phyloP scores from a whole-genome alignment of 2,329 filamentous ascomycete species.

The Penicillium frequentans region DNA sequence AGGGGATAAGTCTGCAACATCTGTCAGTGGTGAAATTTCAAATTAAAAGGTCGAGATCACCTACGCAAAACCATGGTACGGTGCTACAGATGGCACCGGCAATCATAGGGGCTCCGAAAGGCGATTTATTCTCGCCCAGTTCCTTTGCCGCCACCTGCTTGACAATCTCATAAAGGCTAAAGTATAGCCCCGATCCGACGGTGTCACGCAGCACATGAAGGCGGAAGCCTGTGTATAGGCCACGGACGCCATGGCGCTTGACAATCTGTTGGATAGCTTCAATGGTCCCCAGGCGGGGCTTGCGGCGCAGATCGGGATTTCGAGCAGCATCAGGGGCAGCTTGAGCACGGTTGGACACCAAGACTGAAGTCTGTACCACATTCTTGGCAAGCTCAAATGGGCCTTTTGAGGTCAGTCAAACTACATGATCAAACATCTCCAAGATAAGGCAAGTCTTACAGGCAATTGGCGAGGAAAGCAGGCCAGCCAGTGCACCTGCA shows the following conservation, averaged over 20 bases:
- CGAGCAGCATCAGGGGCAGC: constrained; percentile 36
- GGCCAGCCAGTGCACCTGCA: constrained; percentile 44
- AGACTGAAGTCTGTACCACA: constrained; percentile 49
- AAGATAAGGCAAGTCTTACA: constrained; percentile 33
- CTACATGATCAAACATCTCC: neutral
- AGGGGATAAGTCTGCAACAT: constrained; percentile 46
- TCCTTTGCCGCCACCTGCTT: constrained; percentile 48
- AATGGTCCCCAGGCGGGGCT: constrained; percentile 43
- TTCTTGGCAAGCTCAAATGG: constrained; percentile 52
- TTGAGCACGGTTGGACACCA: constrained; percentile 44
- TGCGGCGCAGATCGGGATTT: constrained; percentile 35
- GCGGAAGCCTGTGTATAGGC: constrained; percentile 48
- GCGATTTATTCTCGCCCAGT: constrained; percentile 43
- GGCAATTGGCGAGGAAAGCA: constrained; percentile 43
- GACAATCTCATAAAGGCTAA: constrained; percentile 49
- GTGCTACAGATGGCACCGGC: constrained; percentile 49
- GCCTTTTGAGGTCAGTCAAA: constrained; percentile 21
- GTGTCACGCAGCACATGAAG: constrained; percentile 48
- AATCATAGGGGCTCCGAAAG: constrained; percentile 45
- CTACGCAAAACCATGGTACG: constrained; percentile 49
- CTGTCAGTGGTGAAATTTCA: neutral
- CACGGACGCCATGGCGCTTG: constrained; percentile 42
- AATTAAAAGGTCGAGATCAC: neutral
- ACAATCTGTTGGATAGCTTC: constrained; percentile 46
- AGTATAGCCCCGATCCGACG: constrained; percentile 48